Percentiles rank a stretch among this genome's conserved stretches.
phyloP scores from a whole-genome alignment of 108 stramenopile species.

The Skeletonema menzelii region DNA sequence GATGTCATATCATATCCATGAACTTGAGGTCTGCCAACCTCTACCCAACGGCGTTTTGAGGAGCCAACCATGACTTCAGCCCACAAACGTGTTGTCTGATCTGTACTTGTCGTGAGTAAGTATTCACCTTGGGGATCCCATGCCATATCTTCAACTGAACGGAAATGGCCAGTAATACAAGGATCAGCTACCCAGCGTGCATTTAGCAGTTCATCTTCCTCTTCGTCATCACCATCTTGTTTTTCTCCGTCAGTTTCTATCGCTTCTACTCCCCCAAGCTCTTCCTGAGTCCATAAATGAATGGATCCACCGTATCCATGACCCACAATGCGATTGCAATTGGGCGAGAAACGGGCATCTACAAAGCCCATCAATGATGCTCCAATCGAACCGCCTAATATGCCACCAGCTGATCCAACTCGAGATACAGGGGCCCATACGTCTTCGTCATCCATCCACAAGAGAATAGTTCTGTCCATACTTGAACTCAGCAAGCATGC shows the following conservation, averaged over 20 bases:
- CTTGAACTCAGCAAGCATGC: conserved; percentile 74
- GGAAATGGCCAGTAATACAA: conserved; percentile 88
- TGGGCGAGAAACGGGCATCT: conserved; percentile 51
- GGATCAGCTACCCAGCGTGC: conserved; percentile 71
- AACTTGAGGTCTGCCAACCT: conserved; percentile 84
- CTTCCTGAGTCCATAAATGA: conserved; percentile 62
- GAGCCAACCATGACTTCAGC: conserved; percentile 38
- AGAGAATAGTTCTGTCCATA: conserved; percentile 85
- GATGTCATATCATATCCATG: conserved; percentile 87
- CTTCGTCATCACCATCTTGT: neutral
- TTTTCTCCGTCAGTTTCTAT: conserved; percentile 20
- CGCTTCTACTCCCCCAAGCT: conserved; percentile 11
- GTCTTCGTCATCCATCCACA: conserved; percentile 71
- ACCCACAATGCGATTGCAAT: conserved; percentile 60
- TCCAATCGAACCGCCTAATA: conserved; percentile 82
- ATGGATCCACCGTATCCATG: conserved; percentile 88
- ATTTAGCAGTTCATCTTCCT: conserved; percentile 44
- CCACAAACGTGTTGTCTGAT: conserved; percentile 89
- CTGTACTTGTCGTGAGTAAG: conserved; percentile 71
- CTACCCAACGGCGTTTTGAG: conserved; percentile 58
- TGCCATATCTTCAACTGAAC: conserved; percentile 67
- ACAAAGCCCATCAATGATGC: conserved; percentile 78
- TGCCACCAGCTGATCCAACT: conserved; percentile 90
- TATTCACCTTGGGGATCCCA: conserved; percentile 84
- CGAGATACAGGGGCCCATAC: conserved; percentile 84